Conservation (phyloP, 495 filamentous ascomycete species). For the Usnea hakonensis region DNA sequence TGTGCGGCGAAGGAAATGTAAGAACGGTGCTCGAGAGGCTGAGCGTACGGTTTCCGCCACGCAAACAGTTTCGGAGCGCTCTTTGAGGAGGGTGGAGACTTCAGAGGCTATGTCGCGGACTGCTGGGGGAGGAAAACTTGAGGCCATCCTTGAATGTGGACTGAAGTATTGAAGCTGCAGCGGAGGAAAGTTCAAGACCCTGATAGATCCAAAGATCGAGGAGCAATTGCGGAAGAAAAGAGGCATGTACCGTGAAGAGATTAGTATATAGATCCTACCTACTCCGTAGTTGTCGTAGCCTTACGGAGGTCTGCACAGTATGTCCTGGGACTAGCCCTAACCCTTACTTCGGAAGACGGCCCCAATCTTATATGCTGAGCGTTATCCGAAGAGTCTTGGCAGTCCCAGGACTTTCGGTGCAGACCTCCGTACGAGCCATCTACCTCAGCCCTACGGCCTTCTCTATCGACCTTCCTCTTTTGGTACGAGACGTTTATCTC, state of each 20-base stretch:
- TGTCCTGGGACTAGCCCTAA: too few relatives aligned
- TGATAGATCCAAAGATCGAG: neutral
- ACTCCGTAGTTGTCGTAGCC: too few relatives aligned
- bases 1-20: neutral
- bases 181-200: neutral
- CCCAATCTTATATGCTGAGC: too few relatives aligned
- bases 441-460: neutral
- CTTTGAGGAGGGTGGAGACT: constrained; percentile 44
- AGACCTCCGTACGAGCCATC: neutral
- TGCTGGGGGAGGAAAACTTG: constrained; percentile 39
- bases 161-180: neutral
- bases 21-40: constrained; percentile 1
- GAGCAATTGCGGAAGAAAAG: neutral
- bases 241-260: neutral
- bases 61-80: constrained; percentile 45
- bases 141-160: constrained; percentile 4
- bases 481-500: neutral
- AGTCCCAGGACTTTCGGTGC: too few relatives aligned
- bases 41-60: constrained; percentile 51
- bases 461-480: neutral
- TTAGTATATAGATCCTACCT: too few relatives aligned
- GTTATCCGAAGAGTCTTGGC: too few relatives aligned
- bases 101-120: constrained; percentile 43
- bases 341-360: too few relatives aligned
- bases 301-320: too few relatives aligned